Evolutionary conservation across 2,329 filamentous ascomycete species (phyloP).

Genomic region (Septoria petroselini): DNA sequence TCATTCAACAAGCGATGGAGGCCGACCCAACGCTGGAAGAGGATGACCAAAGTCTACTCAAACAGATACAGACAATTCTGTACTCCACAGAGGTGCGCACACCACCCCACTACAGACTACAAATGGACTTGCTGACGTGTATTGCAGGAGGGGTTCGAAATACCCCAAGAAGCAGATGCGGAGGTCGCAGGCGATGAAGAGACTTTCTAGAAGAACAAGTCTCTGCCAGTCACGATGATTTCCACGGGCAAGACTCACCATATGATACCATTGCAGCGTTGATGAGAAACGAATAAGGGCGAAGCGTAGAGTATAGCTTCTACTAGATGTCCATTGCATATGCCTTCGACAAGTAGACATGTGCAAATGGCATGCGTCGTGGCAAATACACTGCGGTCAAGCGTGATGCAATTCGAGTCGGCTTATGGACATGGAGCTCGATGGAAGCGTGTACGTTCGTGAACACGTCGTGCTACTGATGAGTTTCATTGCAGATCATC

Average conservation of each 20-base stretch:
- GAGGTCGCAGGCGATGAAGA: slow-evolving; percentile 65
- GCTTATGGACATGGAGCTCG: too few relatives aligned
- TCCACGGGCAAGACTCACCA: slow-evolving; percentile 9
- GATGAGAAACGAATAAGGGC: slow-evolving; percentile 12
- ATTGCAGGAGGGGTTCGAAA: slow-evolving; percentile 65
- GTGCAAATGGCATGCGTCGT: neutral
- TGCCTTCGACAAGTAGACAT: neutral
- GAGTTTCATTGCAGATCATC: too few relatives aligned
- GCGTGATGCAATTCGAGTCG: too few relatives aligned
- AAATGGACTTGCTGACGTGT: slow-evolving; percentile 9
- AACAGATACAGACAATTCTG: slow-evolving; percentile 92
- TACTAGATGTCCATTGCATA: slow-evolving; percentile 1
- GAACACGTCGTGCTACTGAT: too few relatives aligned
- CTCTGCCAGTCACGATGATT: slow-evolving; percentile 5
- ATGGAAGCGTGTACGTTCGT: too few relatives aligned
- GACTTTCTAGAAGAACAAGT: slow-evolving; percentile 58
- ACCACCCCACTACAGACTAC: neutral
- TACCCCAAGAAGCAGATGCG: slow-evolving; percentile 72
- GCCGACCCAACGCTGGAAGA: slow-evolving; percentile 90
- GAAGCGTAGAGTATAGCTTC: slow-evolving; percentile 7
- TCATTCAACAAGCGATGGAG: slow-evolving; percentile 90
- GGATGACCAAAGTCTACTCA: slow-evolving; percentile 86
- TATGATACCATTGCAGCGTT: slow-evolving; percentile 16
- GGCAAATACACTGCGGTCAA: too few relatives aligned
- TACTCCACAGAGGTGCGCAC: slow-evolving; percentile 81